These are phyloP conservation scores for Geotrichum siamense DNA, from an alignment of 1,139 yeast genomes.

Conservation along the genomic window DNA sequence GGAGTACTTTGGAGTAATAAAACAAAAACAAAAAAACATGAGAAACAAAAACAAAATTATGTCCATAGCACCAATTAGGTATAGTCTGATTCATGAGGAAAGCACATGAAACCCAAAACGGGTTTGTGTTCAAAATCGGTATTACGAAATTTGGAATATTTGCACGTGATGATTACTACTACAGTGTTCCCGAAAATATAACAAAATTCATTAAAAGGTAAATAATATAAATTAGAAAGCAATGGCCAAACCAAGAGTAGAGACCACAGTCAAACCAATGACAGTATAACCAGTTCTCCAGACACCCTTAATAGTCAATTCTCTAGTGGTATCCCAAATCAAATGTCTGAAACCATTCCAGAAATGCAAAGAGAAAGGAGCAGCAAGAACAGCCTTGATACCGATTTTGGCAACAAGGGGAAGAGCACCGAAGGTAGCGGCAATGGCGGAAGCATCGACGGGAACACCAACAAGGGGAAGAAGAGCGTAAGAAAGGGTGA, in stretches of 20 bases:
- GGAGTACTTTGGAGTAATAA: too few relatives aligned
- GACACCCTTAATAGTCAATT: slow-evolving; percentile 76
- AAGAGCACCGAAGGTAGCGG: slow-evolving; percentile 41
- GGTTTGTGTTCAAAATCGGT: too few relatives aligned
- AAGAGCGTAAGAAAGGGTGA: slow-evolving; percentile 69
- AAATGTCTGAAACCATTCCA: slow-evolving; percentile 88
- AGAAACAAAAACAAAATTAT: too few relatives aligned
- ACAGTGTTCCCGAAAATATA: too few relatives aligned
- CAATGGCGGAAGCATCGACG: slow-evolving; percentile 56
- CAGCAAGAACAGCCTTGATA: slow-evolving; percentile 62
- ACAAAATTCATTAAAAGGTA: too few relatives aligned
- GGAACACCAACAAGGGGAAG: slow-evolving; percentile 53
- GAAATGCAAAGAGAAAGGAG: slow-evolving; percentile 81
- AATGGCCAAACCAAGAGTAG: slow-evolving; percentile 44
- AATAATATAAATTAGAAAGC: slow-evolving; percentile 7
- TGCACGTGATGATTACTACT: too few relatives aligned
- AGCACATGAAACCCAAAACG: too few relatives aligned
- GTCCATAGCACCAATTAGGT: too few relatives aligned
- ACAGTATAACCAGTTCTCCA: slow-evolving; percentile 88
- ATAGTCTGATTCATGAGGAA: too few relatives aligned
- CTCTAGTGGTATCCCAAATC: slow-evolving; percentile 82
- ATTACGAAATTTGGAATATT: too few relatives aligned
- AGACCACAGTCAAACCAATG: slow-evolving; percentile 58
- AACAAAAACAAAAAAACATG: too few relatives aligned
- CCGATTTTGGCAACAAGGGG: slow-evolving; percentile 57